phyloP scores from a whole-genome alignment of 2,329 filamentous ascomycete genomes.

The Ciborinia camelliae region DNA sequence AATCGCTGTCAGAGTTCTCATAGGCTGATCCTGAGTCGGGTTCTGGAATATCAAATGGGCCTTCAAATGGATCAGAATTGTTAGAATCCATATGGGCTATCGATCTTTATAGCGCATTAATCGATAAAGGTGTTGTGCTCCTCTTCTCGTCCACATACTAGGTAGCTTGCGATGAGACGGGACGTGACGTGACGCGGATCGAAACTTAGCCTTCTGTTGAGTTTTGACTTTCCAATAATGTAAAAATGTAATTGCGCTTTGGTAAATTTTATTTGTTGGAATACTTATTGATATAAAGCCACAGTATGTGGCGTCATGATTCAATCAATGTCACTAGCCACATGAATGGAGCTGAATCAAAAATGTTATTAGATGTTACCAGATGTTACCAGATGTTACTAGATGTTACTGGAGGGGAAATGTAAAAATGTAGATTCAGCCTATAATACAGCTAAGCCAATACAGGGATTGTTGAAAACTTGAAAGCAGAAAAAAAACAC shows the following conservation, averaged over 20 bases:
- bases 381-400: too few species aligned
- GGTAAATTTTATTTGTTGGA: constrained; percentile 9
- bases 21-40: constrained; percentile 34
- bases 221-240: background rate
- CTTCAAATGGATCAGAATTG: constrained; percentile 19
- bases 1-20: constrained; percentile 27
- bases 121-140: constrained; percentile 14
- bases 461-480: background rate
- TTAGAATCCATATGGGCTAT: constrained; percentile 26
- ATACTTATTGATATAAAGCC: background rate
- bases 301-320: background rate
- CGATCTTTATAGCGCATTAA: constrained; percentile 25
- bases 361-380: too few species aligned
- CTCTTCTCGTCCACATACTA: constrained; percentile 25
- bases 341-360: background rate
- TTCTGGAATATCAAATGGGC: constrained; percentile 16
- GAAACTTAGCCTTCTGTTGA: background rate
- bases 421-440: too few species aligned
- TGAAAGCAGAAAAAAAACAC: too few species aligned
- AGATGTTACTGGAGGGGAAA: too few species aligned
- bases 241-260: background rate
- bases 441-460: too few species aligned
- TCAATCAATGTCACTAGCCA: background rate
- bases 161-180: constrained; percentile 11
- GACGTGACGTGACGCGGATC: background rate